Evolutionary conservation across 768 basidiomycete species (phyloP).

Genomic region (Boletellus sp.): DNA sequence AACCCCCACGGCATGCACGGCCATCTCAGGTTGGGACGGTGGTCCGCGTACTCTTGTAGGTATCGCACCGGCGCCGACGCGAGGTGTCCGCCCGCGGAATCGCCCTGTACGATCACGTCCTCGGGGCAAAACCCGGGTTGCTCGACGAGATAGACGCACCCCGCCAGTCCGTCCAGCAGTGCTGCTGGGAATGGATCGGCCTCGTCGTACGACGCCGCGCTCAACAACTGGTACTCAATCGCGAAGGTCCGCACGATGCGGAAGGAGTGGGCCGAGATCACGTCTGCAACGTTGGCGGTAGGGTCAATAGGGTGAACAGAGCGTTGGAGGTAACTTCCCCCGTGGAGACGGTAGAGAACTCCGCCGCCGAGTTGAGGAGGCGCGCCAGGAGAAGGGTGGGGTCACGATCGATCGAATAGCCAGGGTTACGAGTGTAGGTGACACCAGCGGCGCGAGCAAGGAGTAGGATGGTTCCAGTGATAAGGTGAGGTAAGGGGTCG

Average conservation of each 20-base stretch:
- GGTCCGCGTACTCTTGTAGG: slow-evolving; percentile 21
- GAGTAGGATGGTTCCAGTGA: slow-evolving; percentile 28
- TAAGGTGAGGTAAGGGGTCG: slow-evolving; percentile 29
- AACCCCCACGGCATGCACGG: slow-evolving; percentile 28
- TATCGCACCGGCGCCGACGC: slow-evolving; percentile 39
- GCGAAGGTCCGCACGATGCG: slow-evolving; percentile 30
- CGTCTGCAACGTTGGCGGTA: slow-evolving; percentile 22
- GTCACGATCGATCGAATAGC: slow-evolving; percentile 35
- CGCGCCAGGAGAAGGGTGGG: slow-evolving; percentile 12
- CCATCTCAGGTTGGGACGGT: slow-evolving; percentile 13
- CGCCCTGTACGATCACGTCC: slow-evolving; percentile 47
- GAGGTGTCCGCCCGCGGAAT: slow-evolving; percentile 55
- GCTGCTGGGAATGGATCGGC: slow-evolving; percentile 49
- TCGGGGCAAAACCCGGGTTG: slow-evolving; percentile 37
- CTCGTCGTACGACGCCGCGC: slow-evolving; percentile 23
- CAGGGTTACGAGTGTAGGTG: slow-evolving; percentile 27
- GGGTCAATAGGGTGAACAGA: slow-evolving; percentile 28
- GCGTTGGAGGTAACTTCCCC: slow-evolving; percentile 26
- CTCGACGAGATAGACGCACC: slow-evolving; percentile 48
- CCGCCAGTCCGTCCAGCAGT: slow-evolving; percentile 49
- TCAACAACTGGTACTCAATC: slow-evolving; percentile 48
- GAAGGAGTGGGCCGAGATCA: slow-evolving; percentile 12
- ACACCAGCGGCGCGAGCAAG: slow-evolving; percentile 30
- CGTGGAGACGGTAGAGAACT: slow-evolving; percentile 34
- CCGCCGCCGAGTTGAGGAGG: slow-evolving; percentile 29